Percentiles rank a stretch among this genome's conserved stretches.
phyloP scores from a whole-genome alignment of 148 eudicot species.

The Vaccinium vitisidaea region DNA sequence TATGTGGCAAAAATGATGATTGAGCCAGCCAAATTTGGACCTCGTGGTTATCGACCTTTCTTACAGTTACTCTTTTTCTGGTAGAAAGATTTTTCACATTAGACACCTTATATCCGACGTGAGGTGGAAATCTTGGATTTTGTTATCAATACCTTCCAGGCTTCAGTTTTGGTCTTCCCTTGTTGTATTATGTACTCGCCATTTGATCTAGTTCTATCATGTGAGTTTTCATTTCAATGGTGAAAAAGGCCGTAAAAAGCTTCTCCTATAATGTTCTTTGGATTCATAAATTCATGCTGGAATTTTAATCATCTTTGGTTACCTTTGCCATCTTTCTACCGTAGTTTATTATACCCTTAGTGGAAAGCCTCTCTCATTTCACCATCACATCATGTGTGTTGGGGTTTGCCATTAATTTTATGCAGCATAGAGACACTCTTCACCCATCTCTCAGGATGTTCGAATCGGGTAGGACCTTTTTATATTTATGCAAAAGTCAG shows the following conservation, averaged over 20 bases:
- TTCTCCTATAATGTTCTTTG: not conserved
- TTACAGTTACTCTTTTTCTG: not conserved
- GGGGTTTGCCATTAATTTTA: not conserved
- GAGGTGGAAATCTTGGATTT: not conserved
- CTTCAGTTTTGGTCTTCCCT: not conserved
- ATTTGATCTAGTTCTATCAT: not conserved
- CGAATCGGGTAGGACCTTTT: not conserved
- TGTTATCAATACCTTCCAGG: not conserved
- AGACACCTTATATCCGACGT: not conserved
- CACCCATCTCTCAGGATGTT: not conserved
- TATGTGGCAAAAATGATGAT: conserved; percentile 79
- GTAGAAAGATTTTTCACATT: not conserved
- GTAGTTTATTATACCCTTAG: not conserved
- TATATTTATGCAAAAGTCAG: not conserved
- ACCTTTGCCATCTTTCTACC: not conserved
- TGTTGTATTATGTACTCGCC: conserved; percentile 2
- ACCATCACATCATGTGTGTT: not conserved
- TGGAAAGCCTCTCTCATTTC: not conserved
- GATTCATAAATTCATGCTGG: not conserved
- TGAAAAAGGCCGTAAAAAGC: not conserved
- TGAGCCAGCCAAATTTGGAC: not conserved
- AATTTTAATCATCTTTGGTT: not conserved
- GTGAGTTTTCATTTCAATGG: no score
- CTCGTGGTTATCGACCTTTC: not conserved
- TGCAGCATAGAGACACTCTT: not conserved